These are phyloP conservation scores for Rutstroemia sp. DNA, from an alignment of 2,329 filamentous ascomycete species.

Conservation along the genomic window DNA sequence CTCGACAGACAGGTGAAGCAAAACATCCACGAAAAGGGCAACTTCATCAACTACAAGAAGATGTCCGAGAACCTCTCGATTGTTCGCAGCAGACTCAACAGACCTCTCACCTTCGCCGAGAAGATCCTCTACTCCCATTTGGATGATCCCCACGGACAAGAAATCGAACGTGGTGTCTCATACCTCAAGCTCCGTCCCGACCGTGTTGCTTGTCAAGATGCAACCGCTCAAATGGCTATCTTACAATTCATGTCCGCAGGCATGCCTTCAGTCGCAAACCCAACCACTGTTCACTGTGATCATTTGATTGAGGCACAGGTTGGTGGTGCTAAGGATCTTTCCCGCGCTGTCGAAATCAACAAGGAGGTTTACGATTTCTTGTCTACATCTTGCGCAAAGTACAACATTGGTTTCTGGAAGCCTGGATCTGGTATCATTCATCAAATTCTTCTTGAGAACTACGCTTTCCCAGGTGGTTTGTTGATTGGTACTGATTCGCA, in stretches of 20 bases:
- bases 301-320: constrained; percentile 98
- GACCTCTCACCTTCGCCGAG: constrained; percentile 90
- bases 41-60: constrained; percentile 99
- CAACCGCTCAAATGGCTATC: constrained; percentile 98
- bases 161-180: constrained; percentile 90
- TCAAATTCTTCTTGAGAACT: constrained; percentile 98
- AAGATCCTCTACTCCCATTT: constrained; percentile 99
- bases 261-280: constrained; percentile 91
- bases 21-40: constrained; percentile 91
- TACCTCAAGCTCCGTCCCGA: constrained; percentile 97
- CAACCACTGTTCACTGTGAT: constrained; percentile 95
- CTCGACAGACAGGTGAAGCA: constrained; percentile 96
- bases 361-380: constrained; percentile 99
- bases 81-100: constrained; percentile 83
- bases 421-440: constrained; percentile 99
- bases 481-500: constrained; percentile 98
- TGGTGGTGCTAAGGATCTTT: constrained; percentile 89
- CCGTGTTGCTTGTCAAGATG: constrained; percentile 98
- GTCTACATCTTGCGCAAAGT: constrained; percentile 89
- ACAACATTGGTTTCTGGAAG: constrained; percentile 99
- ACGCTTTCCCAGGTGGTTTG: constrained; percentile 96
- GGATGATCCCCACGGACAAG: constrained; percentile 92
- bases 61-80: constrained; percentile 96
- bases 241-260: constrained; percentile 99
- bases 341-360: constrained; percentile 86